phyloP scores from a whole-genome alignment of 1,139 yeast species.

The Ogataea hybrid region DNA sequence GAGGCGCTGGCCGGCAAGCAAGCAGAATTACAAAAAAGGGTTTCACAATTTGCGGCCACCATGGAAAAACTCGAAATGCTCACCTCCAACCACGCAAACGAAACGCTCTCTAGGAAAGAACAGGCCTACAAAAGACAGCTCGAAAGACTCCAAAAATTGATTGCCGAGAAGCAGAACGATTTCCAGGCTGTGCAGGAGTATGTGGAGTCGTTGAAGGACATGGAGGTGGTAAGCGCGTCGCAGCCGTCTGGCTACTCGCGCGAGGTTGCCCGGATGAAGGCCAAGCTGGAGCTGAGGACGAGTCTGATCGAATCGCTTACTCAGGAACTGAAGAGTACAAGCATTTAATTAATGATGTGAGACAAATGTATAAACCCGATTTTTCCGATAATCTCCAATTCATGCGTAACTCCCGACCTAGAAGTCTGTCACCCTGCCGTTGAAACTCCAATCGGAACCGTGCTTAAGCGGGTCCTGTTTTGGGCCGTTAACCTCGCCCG shows the following conservation, averaged over 20 bases:
- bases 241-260: slow-evolving; percentile 9
- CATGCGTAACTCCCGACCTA: slow-evolving; percentile 31
- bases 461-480: slow-evolving; percentile 94
- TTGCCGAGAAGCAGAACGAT: slow-evolving; percentile 21
- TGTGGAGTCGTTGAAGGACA: slow-evolving; percentile 16
- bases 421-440: slow-evolving; percentile 95
- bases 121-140: slow-evolving; percentile 23
- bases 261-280: slow-evolving; percentile 18
- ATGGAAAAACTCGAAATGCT: slow-evolving; percentile 14
- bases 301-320: slow-evolving; percentile 17
- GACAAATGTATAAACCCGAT: slow-evolving; percentile 7
- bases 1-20: slow-evolving; percentile 20
- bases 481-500: slow-evolving; percentile 98
- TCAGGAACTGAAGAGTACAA: slow-evolving; percentile 13
- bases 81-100: slow-evolving; percentile 13
- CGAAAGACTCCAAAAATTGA: slow-evolving; percentile 19
- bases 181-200: slow-evolving; percentile 12
- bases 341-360: neutral
- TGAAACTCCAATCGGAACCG: slow-evolving; percentile 85
- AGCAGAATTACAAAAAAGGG: slow-evolving; percentile 13
- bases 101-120: slow-evolving; percentile 27
- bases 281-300: slow-evolving; percentile 20
- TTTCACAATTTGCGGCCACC: slow-evolving; percentile 11
- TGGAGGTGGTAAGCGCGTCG: slow-evolving; percentile 13
- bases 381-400: slow-evolving; percentile 10